Base-by-base conservation (phyloP, 306 rosid genomes). In the Medicago lupulina region DNA sequence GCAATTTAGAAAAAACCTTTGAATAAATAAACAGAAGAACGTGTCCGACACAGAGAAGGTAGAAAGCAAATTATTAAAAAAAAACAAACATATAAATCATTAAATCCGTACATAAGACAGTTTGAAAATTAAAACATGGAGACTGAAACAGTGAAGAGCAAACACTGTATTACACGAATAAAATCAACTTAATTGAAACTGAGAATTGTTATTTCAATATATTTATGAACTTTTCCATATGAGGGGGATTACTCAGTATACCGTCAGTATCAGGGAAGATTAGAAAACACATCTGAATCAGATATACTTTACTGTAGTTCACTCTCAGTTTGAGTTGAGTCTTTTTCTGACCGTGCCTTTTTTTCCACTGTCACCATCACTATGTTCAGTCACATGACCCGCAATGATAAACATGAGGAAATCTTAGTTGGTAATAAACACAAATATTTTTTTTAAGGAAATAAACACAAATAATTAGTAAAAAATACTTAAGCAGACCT, bases 271-370 rank as follows among this genome's bases (percentile, higher is more conserved):
- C 50, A 64, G 70, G 2, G 71, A 66, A 18, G 34, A 66, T 39
- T 12, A 40, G 51, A 65, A 65, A 39, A 65, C 70, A 40, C 70
- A 65, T 40, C 23, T 1, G 51, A 19, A 58, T 3, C 71, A 6
- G 58, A 40, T 49, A 53, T 46, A 43, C 47, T 31, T 31, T 12
- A 76, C 61, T 70, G 73, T 34, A 34, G 68, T 75, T 70, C 13
- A 77, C 47, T 57, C 2, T 1, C 16, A 79, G 86, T 79, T 77
- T 25, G 59, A 80, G 71, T 51, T 5, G 67, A 60, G 72, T 70
- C 46, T 36, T 71, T 61, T 66, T 36, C 67, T 75, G 51, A 64
- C 75, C 65, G 21, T 49, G 70, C 39, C 68, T 78, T 79, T 71
- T 31, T 67, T 67, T 67, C 76, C 70, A 67, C 59, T 1, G 65